Percentiles rank a stretch among this genome's conserved stretches.
Evolutionary conservation across 192 early-diverging fungal species (phyloP).

Genomic region (Coemansia guatemalensis): DNA sequence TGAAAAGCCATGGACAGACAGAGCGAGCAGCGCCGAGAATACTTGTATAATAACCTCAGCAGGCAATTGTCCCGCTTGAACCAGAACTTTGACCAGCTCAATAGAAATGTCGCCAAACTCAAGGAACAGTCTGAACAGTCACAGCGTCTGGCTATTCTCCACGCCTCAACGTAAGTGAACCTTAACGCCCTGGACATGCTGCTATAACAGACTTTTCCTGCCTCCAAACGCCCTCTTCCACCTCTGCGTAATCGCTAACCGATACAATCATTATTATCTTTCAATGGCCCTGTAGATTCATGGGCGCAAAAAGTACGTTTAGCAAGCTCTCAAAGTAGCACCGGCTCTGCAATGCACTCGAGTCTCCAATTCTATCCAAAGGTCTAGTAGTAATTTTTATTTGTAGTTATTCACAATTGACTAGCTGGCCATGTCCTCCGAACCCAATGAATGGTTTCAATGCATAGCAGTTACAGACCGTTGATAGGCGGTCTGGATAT

Average conservation of each 20-base stretch:
- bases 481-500: background rate
- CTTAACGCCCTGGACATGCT: background rate
- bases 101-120: constrained; percentile 29
- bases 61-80: constrained; percentile 44
- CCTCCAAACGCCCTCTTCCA: too few species aligned
- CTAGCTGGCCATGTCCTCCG: too few species aligned
- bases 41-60: constrained; percentile 45
- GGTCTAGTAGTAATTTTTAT: too few species aligned
- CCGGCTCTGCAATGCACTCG: background rate
- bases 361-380: too few species aligned
- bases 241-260: too few species aligned
- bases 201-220: too few species aligned
- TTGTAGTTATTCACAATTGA: too few species aligned
- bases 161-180: constrained; percentile 37
- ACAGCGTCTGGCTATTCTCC: constrained; percentile 38
- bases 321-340: background rate
- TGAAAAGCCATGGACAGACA: constrained; percentile 26
- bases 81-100: constrained; percentile 46
- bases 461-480: background rate
- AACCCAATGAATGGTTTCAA: background rate
- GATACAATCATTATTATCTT: background rate
- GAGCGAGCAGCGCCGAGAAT: constrained; percentile 42
- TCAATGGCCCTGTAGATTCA: constrained; percentile 27
- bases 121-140: constrained; percentile 43
- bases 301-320: constrained; percentile 46